Base-by-base conservation (phyloP, 2,329 filamentous ascomycete genomes). In the Neoarthrinium moseri region DNA sequence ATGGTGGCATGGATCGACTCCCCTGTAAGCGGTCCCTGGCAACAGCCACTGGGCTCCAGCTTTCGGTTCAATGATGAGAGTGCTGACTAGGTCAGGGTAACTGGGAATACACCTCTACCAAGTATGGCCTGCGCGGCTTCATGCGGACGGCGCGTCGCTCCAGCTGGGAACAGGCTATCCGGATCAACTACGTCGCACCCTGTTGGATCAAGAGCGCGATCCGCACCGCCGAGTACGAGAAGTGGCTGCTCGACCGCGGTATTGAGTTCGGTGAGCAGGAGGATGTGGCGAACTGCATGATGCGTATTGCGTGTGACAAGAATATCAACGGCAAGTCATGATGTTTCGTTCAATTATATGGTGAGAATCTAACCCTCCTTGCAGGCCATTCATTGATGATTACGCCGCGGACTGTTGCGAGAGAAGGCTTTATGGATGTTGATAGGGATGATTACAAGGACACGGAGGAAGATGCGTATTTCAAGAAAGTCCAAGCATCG, bases 1-100 rank as follows among this genome's bases (percentile, higher is more conserved):
- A 66, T 78, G 56, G 71, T 72, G 1, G 69, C 66, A 0, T 78
- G 67, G 55, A 67, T 74, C 37, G 75, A 77, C 48, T 67, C 66
- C 6, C 68, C 68, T 20, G 60, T 62, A 52, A 45, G 41, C 30
- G n/a, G 15, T 13, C 26, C 5, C 37, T n/a, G n/a, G n/a, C n/a
- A n/a, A n/a, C n/a, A n/a, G n/a, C 15, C 4, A 27, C 22, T 3
- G 15, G 6, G n/a, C n/a, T n/a, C n/a, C n/a, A n/a, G n/a, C n/a
- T n/a, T n/a, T n/a, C n/a, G n/a, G n/a, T n/a, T n/a, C n/a, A n/a
- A n/a, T n/a, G n/a, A n/a, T n/a, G n/a, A n/a, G n/a, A n/a, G 10
- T 17, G n/a, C 32, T 38, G 18, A 26, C 24, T 18, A 22, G 10
- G 12, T 3, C 45, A 53, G 41, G 65, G 68, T 13, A 65, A 65